phyloP scores from a whole-genome alignment of 2,329 filamentous ascomycete genomes.

The Intubia oerlemansii region DNA sequence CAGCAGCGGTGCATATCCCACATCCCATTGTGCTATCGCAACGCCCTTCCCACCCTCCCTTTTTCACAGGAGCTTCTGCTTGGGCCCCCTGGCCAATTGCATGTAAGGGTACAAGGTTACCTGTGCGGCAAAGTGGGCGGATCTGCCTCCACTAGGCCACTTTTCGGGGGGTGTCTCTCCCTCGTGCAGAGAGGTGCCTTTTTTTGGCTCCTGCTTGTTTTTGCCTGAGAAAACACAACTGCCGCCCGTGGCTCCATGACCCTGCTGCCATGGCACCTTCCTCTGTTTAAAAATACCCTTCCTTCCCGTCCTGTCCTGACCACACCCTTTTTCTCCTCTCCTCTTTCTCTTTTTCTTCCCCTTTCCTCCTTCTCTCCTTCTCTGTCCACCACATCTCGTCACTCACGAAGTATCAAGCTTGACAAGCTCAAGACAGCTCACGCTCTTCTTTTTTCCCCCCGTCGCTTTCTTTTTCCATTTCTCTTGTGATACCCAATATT shows the following conservation, averaged over 20 bases:
- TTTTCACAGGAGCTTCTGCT: constrained; percentile 3
- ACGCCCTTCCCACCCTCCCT: constrained; percentile 3
- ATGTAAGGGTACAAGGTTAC: constrained; percentile 5
- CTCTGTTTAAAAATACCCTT: constrained; percentile 6
- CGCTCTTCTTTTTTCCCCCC: constrained; percentile 13
- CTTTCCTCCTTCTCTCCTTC: constrained; percentile 3
- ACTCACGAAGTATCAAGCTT: constrained; percentile 7
- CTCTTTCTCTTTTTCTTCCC: too few species aligned
- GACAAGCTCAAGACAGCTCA: too few species aligned
- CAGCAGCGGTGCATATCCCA: not conserved
- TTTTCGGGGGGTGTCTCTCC: too few species aligned
- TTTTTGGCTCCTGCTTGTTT: too few species aligned
- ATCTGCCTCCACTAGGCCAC: constrained; percentile 5
- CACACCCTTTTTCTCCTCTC: constrained; percentile 6
- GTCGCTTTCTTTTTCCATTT: constrained; percentile 8
- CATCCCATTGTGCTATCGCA: not conserved
- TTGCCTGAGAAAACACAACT: not conserved
- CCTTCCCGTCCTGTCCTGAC: constrained; percentile 5
- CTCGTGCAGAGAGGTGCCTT: too few species aligned
- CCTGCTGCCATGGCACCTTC: constrained; percentile 7
- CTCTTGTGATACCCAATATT: constrained; percentile 15
- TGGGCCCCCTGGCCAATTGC: constrained; percentile 3
- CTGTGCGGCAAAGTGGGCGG: constrained; percentile 3
- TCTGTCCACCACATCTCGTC: constrained; percentile 2
- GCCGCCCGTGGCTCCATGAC: too few species aligned